Conservation (phyloP, 257 asterid species). For the Lithospermum erythrorhizon region DNA sequence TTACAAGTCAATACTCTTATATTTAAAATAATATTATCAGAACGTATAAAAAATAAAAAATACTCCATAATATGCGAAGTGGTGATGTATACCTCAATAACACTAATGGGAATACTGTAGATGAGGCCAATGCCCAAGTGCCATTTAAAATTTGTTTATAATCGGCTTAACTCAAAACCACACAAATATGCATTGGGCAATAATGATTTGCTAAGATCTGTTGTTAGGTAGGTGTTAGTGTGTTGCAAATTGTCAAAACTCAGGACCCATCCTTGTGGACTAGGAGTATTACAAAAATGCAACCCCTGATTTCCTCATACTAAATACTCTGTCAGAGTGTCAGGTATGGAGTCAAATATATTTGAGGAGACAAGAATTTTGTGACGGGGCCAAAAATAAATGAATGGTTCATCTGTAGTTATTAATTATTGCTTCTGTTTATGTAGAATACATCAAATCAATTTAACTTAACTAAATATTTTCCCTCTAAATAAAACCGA, state of each 20-base stretch:
- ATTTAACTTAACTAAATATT: too few relatives aligned
- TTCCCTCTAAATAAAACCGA: too few relatives aligned
- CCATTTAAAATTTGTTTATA: not conserved
- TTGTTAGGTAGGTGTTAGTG: not conserved
- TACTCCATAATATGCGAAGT: too few relatives aligned
- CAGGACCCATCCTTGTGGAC: not conserved
- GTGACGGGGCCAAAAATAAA: too few relatives aligned
- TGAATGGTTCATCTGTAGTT: too few relatives aligned
- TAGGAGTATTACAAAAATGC: not conserved
- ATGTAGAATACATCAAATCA: too few relatives aligned
- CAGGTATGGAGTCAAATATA: not conserved
- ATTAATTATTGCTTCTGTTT: too few relatives aligned
- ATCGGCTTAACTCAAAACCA: not conserved
- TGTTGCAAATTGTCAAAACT: not conserved
- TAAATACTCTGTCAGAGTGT: not conserved
- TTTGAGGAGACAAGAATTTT: not conserved
- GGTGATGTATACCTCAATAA: too few relatives aligned
- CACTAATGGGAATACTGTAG: too few relatives aligned
- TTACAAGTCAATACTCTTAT: too few relatives aligned
- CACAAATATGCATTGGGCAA: not conserved
- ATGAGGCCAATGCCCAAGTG: not conserved
- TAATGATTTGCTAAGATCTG: not conserved
- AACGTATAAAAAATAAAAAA: too few relatives aligned
- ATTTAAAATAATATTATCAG: too few relatives aligned
- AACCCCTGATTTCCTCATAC: not conserved